A percentile compares a stretch with the other conserved stretches of the same genome.
Conservation (phyloP, 441 rosid species). For the Adansonia gregorii region DNA sequence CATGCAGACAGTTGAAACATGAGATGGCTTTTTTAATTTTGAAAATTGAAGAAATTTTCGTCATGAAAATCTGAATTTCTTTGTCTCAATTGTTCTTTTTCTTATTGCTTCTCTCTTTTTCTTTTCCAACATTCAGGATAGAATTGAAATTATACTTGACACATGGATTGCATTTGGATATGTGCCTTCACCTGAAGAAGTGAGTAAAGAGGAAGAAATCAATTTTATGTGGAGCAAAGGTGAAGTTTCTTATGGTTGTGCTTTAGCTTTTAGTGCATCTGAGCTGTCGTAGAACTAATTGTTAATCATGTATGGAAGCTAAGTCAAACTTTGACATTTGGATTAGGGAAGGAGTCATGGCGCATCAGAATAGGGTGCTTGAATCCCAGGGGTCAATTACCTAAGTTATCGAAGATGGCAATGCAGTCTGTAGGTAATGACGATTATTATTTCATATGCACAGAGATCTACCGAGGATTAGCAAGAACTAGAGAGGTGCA, state of each 20-base stretch:
- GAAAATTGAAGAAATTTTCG: not conserved
- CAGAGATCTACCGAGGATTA: conserved; percentile 46
- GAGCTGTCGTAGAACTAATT: conserved; percentile 22
- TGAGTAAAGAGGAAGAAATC: conserved; percentile 74
- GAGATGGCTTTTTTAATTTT: not conserved
- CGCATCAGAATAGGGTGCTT: conserved; percentile 66
- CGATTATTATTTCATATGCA: conserved; percentile 58
- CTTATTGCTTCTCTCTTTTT: conserved; percentile 13
- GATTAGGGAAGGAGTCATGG: conserved; percentile 56
- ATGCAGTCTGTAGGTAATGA: conserved; percentile 49
- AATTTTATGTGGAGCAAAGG: conserved; percentile 59
- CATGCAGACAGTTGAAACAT: conserved; percentile 9
- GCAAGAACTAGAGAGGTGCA: conserved; percentile 42
- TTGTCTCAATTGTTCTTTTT: not conserved
- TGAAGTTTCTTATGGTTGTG: conserved; percentile 31
- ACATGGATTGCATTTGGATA: conserved; percentile 66
- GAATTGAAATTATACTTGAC: conserved; percentile 79
- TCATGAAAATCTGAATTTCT: not conserved
- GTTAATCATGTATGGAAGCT: not conserved
- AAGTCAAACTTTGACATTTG: conserved; percentile 24
- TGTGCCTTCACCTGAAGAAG: conserved; percentile 80
- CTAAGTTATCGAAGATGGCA: conserved; percentile 46
- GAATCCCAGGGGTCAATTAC: conserved; percentile 42
- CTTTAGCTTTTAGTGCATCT: conserved; percentile 12
- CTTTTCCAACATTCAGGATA: conserved; percentile 53